Conservation (phyloP, 1,139 yeast genomes). For the Debaryomyces psychrophilus region DNA sequence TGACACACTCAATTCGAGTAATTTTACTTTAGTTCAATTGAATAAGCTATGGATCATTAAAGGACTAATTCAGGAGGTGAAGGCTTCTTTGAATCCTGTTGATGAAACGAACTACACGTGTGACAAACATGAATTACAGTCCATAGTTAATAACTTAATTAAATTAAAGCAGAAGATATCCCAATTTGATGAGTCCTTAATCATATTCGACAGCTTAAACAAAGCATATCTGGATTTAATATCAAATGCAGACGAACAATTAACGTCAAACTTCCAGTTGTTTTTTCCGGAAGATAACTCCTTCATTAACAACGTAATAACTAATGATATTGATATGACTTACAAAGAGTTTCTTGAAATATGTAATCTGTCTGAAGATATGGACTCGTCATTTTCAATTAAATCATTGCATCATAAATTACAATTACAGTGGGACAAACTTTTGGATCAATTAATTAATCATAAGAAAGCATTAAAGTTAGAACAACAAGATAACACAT, state of each 20-base stretch:
- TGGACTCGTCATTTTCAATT: slow-evolving; percentile 16
- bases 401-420: slow-evolving; percentile 18
- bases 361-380: slow-evolving; percentile 15
- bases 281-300: slow-evolving; percentile 29
- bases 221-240: slow-evolving; percentile 16
- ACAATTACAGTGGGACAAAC: slow-evolving; percentile 23
- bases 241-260: slow-evolving; percentile 12
- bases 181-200: slow-evolving; percentile 25
- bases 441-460: slow-evolving; percentile 18
- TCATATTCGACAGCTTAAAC: slow-evolving; percentile 12
- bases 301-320: slow-evolving; percentile 17
- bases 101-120: slow-evolving; percentile 11
- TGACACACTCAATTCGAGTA: slow-evolving; percentile 20
- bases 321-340: slow-evolving; percentile 16
- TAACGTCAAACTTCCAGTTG: slow-evolving; percentile 14
- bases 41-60: slow-evolving; percentile 27
- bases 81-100: slow-evolving; percentile 16
- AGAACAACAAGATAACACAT: slow-evolving; percentile 14
- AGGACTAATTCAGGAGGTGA: slow-evolving; percentile 27
- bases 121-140: slow-evolving; percentile 24
- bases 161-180: slow-evolving; percentile 21
- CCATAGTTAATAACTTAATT: slow-evolving; percentile 20
- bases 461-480: slow-evolving; percentile 19
- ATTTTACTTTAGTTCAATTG: slow-evolving; percentile 21
- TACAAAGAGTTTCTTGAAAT: slow-evolving; percentile 19